phyloP scores from a whole-genome alignment of 306 rosid genomes.

The Sesbania bispinosa region DNA sequence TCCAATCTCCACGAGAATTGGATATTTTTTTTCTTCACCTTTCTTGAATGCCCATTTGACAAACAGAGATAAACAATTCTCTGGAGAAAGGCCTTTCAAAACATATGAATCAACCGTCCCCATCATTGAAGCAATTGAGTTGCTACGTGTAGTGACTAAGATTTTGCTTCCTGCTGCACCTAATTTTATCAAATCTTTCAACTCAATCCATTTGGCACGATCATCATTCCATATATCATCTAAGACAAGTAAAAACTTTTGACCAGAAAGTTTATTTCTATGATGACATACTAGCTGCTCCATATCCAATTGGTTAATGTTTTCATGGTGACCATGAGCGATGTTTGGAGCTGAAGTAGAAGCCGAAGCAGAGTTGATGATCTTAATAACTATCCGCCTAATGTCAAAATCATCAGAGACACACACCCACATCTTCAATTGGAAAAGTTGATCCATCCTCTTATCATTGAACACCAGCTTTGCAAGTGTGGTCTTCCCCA shows the following conservation, averaged over 20 bases:
- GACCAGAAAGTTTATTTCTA: not conserved
- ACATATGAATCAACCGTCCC: not conserved
- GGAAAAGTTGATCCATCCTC: too few species aligned
- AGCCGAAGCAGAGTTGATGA: not conserved
- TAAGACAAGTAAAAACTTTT: too few species aligned
- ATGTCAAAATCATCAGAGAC: not conserved
- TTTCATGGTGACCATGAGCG: too few species aligned
- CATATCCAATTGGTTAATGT: too few species aligned
- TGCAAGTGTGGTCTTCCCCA: too few species aligned
- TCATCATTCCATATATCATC: too few species aligned
- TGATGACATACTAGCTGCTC: not conserved
- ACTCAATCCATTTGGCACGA: too few species aligned
- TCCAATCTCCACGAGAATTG: not conserved
- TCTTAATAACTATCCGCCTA: not conserved
- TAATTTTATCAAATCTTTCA: not conserved
- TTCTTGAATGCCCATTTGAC: not conserved
- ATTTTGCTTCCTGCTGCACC: not conserved
- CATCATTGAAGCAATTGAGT: not conserved
- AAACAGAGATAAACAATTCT: not conserved
- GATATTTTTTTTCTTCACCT: not conserved
- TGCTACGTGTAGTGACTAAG: not conserved
- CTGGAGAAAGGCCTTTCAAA: not conserved
- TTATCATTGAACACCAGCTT: too few species aligned
- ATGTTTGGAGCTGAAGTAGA: too few species aligned
- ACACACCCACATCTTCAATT: not conserved